Conservation (phyloP, 805 yeast species). For the Maudiozyma bulderi region DNA sequence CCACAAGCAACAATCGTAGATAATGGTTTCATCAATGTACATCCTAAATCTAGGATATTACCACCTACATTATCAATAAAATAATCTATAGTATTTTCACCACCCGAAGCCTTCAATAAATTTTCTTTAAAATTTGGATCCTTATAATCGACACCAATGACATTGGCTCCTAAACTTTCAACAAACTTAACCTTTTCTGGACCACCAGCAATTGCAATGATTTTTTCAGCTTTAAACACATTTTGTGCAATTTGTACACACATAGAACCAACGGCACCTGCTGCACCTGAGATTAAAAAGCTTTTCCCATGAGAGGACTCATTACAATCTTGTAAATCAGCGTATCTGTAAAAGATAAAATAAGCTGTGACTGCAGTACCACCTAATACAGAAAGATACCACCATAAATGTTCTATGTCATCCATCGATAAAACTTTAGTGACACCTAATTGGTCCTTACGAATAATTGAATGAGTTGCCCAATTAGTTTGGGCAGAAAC, state of each 20-base stretch:
- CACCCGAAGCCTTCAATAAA: slow-evolving; percentile 33
- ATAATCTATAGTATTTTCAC: slow-evolving; percentile 40
- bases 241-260: slow-evolving; percentile 49
- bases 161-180: slow-evolving; percentile 43
- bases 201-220: slow-evolving; percentile 56
- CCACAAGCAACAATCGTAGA: slow-evolving; percentile 55
- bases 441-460: slow-evolving; percentile 5
- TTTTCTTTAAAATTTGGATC: slow-evolving; percentile 31
- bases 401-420: slow-evolving; percentile 30
- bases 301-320: slow-evolving; percentile 33
- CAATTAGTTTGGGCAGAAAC: slow-evolving; percentile 36
- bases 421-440: slow-evolving; percentile 9
- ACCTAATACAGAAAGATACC: slow-evolving; percentile 44
- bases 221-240: slow-evolving; percentile 42
- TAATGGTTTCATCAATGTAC: slow-evolving; percentile 27
- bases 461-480: slow-evolving; percentile 38
- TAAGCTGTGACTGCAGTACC: slow-evolving; percentile 55
- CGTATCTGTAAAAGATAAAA: slow-evolving; percentile 42
- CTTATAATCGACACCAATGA: slow-evolving; percentile 45
- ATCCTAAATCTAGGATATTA: slow-evolving; percentile 38
- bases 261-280: slow-evolving; percentile 64
- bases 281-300: slow-evolving; percentile 52
- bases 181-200: slow-evolving; percentile 45
- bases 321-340: slow-evolving; percentile 34
- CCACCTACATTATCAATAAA: slow-evolving; percentile 64